Evolutionary conservation across 2,329 filamentous ascomycete species (phyloP), one percentile per base, ranked within the genome.

Genomic region (Colletotrichum paranaense): DNA sequence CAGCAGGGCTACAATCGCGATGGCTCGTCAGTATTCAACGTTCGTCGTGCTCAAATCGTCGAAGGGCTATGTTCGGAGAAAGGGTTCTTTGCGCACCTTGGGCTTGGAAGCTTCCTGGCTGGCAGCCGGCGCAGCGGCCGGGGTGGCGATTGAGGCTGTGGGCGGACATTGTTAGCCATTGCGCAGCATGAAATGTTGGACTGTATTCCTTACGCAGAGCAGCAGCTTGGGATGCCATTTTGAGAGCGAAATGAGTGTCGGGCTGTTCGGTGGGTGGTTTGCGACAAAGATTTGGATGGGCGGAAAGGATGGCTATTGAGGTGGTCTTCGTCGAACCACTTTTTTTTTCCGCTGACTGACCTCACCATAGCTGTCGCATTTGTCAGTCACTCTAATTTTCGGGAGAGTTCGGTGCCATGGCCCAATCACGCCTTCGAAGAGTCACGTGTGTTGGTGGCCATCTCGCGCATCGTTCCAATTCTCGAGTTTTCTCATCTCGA

Each of bases 1-100:
- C 97, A 98, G 90, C 97, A 98, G 56, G 96, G 96, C 95, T 98
- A 24, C 38, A 26, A 42, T 24, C 57, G 75, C 64, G 28, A 62
- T 26, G 9, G 7, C 46, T 26, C 66, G 60, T 74, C 66, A 74
- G 68, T 46, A 57, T 38, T 19, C 11, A 3, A 14, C 35, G 14
- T 49, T 49, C 8, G 19, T 49, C 49, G 22, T 26, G 32, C 8
- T 7, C 6, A 12, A 8, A 4, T 55, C 16, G 19, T 55, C 12
- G 30, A 19, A 24, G 22, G 60, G 46, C 16, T 19, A 3, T 8
- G 38, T 16, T 66, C 26, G 26, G 35, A 52, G 49, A 53, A 42
- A 19, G 59, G 56, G 32, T 5, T 35, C 12, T 2, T 28, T 62
- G 65, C 75, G 77, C 66, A 87, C 85, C 84, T 86, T 87, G 73